phyloP scores from a whole-genome alignment of 1,284 basidiomycete genomes.

The Fomitopsis palustris region DNA sequence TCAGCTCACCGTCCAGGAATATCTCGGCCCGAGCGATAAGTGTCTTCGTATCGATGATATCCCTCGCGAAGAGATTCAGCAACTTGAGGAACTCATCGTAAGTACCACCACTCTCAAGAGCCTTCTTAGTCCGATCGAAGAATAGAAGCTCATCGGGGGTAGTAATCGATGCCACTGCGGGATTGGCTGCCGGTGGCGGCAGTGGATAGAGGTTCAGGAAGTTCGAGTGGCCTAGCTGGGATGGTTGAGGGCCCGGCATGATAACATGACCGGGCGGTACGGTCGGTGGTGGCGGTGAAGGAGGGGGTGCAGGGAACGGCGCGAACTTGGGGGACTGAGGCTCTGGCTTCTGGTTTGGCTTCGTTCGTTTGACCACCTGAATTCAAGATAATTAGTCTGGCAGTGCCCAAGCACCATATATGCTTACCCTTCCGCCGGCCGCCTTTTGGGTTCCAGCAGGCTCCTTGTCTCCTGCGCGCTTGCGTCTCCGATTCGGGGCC shows the following conservation, averaged over 20 bases:
- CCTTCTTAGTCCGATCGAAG: conserved; percentile 88
- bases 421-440: conserved; percentile 22
- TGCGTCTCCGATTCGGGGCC: conserved; percentile 41
- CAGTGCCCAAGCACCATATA: conserved; percentile 3
- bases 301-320: conserved; percentile 41
- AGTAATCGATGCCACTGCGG: conserved; percentile 36
- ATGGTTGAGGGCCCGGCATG: conserved; percentile 13
- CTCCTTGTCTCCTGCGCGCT: conserved; percentile 59
- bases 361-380: conserved; percentile 52
- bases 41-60: conserved; percentile 85
- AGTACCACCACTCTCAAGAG: conserved; percentile 67
- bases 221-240: conserved; percentile 6
- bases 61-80: conserved; percentile 78
- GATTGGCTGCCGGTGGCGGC: conserved; percentile 9
- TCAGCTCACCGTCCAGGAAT: conserved; percentile 83
- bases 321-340: conserved; percentile 53
- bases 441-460: conserved; percentile 38
- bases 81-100: conserved; percentile 87
- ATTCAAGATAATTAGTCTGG: not conserved
- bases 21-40: conserved; percentile 79
- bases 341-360: conserved; percentile 56
- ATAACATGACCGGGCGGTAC: conserved; percentile 17
- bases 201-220: conserved; percentile 11
- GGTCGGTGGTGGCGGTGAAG: conserved; percentile 19
- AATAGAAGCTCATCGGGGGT: conserved; percentile 88